Evolutionary conservation across 2,329 filamentous ascomycete species (phyloP).

Genomic region (Botrytis galanthina): DNA sequence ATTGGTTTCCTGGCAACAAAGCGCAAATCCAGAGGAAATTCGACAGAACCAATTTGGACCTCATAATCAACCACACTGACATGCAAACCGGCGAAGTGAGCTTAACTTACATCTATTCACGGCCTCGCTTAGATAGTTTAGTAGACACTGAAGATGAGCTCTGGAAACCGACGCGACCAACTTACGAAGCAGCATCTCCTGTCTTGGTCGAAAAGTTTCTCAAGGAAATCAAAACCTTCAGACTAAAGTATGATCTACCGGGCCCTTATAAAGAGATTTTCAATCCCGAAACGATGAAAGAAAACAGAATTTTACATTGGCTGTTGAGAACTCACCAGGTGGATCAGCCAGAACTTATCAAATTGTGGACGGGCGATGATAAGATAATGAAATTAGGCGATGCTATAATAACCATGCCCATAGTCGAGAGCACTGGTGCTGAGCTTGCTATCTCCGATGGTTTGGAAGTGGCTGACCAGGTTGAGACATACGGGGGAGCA

Average conservation of each 20-base stretch:
- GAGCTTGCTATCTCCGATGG: constrained; percentile 28
- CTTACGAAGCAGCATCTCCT: not conserved
- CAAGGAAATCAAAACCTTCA: not conserved
- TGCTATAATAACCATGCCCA: constrained; percentile 25
- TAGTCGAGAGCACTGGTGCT: constrained; percentile 30
- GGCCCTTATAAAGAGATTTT: constrained; percentile 25
- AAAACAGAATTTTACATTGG: constrained; percentile 25
- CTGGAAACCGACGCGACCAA: not conserved
- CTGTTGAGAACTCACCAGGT: constrained; percentile 18
- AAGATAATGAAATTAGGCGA: constrained; percentile 5
- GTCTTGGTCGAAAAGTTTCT: not conserved
- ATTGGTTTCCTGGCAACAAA: not conserved
- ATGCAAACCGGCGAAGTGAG: not conserved
- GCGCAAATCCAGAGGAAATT: not conserved
- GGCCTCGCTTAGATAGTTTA: not conserved
- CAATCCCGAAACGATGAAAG: constrained; percentile 19
- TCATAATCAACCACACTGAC: not conserved
- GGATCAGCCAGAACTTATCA: not conserved
- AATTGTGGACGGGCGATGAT: not conserved
- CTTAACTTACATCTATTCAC: constrained; percentile 1
- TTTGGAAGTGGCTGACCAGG: not conserved
- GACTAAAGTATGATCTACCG: not conserved
- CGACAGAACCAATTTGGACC: not conserved
- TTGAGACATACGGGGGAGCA: not conserved
- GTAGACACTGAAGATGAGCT: not conserved